These are phyloP conservation scores for Umbelopsis sp. DNA, from an alignment of 371 early-diverging fungal genomes.

Conservation along the genomic window DNA sequence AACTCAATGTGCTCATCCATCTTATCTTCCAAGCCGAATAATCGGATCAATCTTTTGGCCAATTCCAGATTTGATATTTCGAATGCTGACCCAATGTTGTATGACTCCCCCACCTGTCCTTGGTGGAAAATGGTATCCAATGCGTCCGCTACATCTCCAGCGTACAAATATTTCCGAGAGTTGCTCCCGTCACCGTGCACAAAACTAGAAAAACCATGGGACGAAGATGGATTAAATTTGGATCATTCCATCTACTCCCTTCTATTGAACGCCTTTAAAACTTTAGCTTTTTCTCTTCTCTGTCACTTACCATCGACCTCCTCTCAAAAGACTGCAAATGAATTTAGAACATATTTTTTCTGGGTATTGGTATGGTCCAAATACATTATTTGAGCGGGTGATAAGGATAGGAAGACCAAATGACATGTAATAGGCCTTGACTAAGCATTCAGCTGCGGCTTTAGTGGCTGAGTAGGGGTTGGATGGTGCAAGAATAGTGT, in stretches of 20 bases:
- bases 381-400: slow-evolving; percentile 86
- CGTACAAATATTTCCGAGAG: slow-evolving; percentile 81
- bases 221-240: not conserved
- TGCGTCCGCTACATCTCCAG: slow-evolving; percentile 77
- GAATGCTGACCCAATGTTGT: slow-evolving; percentile 82
- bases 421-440: slow-evolving; percentile 80
- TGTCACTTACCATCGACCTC: slow-evolving; percentile 56
- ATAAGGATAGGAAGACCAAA: slow-evolving; percentile 84
- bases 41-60: slow-evolving; percentile 62
- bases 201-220: slow-evolving; percentile 38
- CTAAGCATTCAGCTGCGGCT: slow-evolving; percentile 87
- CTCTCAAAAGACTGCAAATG: slow-evolving; percentile 70
- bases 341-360: slow-evolving; percentile 91
- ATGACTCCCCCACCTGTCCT: slow-evolving; percentile 73
- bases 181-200: slow-evolving; percentile 85
- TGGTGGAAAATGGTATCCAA: slow-evolving; percentile 73
- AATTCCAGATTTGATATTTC: slow-evolving; percentile 80
- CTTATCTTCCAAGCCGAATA: slow-evolving; percentile 50
- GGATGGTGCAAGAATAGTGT: slow-evolving; percentile 72
- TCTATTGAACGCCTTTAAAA: not conserved
- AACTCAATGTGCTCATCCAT: slow-evolving; percentile 58
- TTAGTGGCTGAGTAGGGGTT: slow-evolving; percentile 92
- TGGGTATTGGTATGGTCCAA: slow-evolving; percentile 87
- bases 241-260: not conserved
- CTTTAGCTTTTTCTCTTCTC: too few species aligned